Conservation (phyloP, 352 stramenopile genomes). For the Globisporangium apiculatum region DNA sequence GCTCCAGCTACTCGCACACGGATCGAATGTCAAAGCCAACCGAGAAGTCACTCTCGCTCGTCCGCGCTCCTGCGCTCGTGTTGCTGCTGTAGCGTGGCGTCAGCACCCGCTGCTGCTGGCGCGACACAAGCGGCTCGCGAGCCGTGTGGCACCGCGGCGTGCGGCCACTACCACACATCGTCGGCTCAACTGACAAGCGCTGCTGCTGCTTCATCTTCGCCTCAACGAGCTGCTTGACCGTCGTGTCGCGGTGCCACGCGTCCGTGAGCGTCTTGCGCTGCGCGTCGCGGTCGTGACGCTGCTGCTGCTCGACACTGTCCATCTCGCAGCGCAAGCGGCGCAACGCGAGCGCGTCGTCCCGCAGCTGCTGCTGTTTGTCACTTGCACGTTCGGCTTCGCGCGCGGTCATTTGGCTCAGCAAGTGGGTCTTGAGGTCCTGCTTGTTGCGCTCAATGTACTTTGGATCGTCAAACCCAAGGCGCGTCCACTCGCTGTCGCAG, state of each 20-base stretch:
- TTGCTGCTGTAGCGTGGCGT: too few species aligned
- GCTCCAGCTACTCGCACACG: too few species aligned
- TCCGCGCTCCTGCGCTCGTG: too few species aligned
- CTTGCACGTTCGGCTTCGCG: constrained; percentile 43
- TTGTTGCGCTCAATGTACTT: constrained; percentile 30
- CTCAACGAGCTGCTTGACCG: too few species aligned
- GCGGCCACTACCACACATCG: too few species aligned
- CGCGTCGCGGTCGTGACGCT: constrained; percentile 42
- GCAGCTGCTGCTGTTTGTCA: constrained; percentile 29
- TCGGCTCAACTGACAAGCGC: too few species aligned
- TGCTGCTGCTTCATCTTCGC: too few species aligned
- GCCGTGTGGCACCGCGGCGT: too few species aligned
- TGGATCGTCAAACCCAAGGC: constrained; percentile 45
- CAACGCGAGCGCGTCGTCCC: constrained; percentile 53
- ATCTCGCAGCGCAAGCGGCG: constrained; percentile 50
- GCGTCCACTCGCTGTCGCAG: constrained; percentile 40
- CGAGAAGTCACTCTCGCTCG: too few species aligned
- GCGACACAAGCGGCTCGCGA: too few species aligned
- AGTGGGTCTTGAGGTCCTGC: constrained; percentile 44
- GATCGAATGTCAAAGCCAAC: too few species aligned
- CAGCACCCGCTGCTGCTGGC: too few species aligned
- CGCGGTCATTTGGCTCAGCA: constrained; percentile 49
- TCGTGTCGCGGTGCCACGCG: constrained; percentile 38
- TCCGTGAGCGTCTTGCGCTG: constrained; percentile 49
- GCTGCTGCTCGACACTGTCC: constrained; percentile 51